Base-by-base conservation (phyloP, 176 grass and related monocot species). In the Phoenix dactylifera region DNA sequence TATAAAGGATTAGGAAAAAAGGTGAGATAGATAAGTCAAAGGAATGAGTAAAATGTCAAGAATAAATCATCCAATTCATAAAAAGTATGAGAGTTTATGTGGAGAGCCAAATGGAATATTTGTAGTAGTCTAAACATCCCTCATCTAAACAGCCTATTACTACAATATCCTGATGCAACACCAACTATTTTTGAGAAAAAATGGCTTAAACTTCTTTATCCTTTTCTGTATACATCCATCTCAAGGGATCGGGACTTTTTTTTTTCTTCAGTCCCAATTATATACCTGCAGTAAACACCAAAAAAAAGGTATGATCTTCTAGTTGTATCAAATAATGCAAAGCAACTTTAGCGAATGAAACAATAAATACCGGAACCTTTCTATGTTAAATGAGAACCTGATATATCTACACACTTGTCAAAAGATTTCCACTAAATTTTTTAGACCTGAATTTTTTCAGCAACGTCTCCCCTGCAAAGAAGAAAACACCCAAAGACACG, bases 271-370 rank as follows among this genome's bases (percentile, higher is more conserved):
- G 68, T 24, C 57, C 23, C 56, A 71, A 51, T 18, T 50, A 16
- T 19, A 69, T 29, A 52, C 44, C 68, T 71, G 68, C 55, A 71
- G 56, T 17, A 3, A 25, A 5, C 12, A 71, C 5, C 26, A 51
- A 9, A 29, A 24, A 51, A 9, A 44, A 10, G 35, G 35, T 6
- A 44, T 14, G 9, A 44, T 12, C 1, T 2, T 12, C 35, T 20
- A 9, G 26, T 26, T 24, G 39, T 15, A 32, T 60, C 44, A 26
- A 18, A 50, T 19, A 49, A 18, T 4, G 15, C 14, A 19, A 16
- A 24, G 25, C 14, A 50, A 14, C 20, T 25, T 4, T 1, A 26
- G 3, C 17, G 30, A 7, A 24, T 6, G 26, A 51, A 26, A 60
- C 3, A 49, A 15, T 6, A 18, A n/a, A 20, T 19, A 60, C 56